Percentiles rank a stretch among this genome's conserved stretches.
Conservation (phyloP, 345 rosid genomes). For the Fremontodendron californicum region DNA sequence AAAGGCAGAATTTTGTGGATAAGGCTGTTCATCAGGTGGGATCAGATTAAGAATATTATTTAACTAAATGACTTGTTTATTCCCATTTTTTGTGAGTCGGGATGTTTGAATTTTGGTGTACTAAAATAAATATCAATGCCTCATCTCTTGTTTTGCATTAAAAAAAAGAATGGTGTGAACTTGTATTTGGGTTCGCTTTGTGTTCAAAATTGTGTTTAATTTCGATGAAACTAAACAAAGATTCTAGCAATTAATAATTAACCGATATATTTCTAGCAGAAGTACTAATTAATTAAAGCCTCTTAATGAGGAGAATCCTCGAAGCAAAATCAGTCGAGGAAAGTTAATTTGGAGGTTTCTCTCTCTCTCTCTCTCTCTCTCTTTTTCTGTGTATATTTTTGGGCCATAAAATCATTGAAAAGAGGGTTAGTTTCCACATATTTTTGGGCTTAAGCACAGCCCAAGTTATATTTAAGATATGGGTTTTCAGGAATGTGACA, state of each 20-base stretch:
- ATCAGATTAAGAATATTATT: neutral
- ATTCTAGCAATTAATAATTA: too few species aligned
- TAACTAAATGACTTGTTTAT: neutral
- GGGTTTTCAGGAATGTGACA: neutral
- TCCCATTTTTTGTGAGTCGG: neutral
- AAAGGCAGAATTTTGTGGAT: neutral
- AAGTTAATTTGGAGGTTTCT: neutral
- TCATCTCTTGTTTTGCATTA: neutral
- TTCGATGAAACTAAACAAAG: too few species aligned
- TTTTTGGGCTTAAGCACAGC: neutral
- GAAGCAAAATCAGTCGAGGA: neutral
- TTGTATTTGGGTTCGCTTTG: neutral
- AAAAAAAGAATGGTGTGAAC: neutral
- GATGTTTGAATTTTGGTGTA: too few species aligned
- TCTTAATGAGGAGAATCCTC: too few species aligned
- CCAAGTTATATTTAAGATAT: neutral
- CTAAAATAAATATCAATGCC: neutral
- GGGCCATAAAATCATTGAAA: neutral
- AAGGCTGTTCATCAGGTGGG: neutral
- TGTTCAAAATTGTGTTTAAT: neutral
- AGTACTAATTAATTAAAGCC: too few species aligned
- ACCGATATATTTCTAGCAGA: too few species aligned
- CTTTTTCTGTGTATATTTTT: too few species aligned
- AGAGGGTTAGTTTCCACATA: neutral
- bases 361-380: neutral